A percentile compares a stretch with the other conserved stretches of the same genome.
phyloP scores from a whole-genome alignment of 306 rosid genomes.

The Cotoneaster glaucophyllus region DNA sequence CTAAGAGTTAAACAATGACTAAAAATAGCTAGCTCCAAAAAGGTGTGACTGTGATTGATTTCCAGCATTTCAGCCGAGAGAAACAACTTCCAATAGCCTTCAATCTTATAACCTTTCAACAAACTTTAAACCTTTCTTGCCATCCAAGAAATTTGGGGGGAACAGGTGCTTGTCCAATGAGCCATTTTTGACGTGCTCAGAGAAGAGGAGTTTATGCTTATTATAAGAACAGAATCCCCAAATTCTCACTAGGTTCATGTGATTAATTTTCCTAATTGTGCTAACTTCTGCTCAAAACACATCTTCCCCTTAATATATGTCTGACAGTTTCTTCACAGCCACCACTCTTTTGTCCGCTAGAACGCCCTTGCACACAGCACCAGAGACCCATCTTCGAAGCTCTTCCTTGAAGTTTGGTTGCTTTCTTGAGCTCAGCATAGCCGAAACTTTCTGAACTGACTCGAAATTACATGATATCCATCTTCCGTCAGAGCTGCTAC shows the following conservation, averaged over 20 bases:
- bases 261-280: slow-evolving; percentile 26
- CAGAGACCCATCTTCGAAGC: slow-evolving; percentile 37
- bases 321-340: slow-evolving; percentile 33
- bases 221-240: slow-evolving; percentile 44
- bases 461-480: too few species aligned
- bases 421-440: too few species aligned
- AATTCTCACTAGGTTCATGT: slow-evolving; percentile 13
- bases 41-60: too few species aligned
- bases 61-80: too few species aligned
- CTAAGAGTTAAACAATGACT: too few species aligned
- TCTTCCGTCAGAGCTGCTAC: too few species aligned
- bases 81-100: too few species aligned
- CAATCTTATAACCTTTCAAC: not conserved
- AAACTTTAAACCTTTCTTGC: slow-evolving; percentile 21
- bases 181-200: slow-evolving; percentile 35
- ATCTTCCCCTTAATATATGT: slow-evolving; percentile 26
- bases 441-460: too few species aligned
- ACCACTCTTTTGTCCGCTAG: slow-evolving; percentile 18
- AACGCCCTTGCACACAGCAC: slow-evolving; percentile 31
- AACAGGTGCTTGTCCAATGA: slow-evolving; percentile 25
- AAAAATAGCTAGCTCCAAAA: too few species aligned
- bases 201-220: slow-evolving; percentile 38
- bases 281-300: slow-evolving; percentile 44
- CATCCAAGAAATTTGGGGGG: slow-evolving; percentile 20
- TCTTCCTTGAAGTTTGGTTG: slow-evolving; percentile 25